Evolutionary conservation across 2,329 filamentous ascomycete species (phyloP), one percentile per base, ranked within the genome.

Genomic region (Cladosporium sp.): DNA sequence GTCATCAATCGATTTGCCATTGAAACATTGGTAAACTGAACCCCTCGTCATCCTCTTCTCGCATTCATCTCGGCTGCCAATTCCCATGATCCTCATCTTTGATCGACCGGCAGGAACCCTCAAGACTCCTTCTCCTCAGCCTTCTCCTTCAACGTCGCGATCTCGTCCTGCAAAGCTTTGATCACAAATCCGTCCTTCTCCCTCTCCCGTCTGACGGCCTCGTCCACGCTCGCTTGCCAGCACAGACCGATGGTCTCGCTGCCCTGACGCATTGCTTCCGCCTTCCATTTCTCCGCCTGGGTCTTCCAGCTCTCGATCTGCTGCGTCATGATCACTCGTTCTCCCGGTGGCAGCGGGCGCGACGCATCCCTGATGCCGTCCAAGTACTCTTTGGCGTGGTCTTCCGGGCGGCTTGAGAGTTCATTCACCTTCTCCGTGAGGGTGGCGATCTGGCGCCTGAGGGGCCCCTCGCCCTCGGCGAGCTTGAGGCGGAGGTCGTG

Each of bases 201-300:
- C 13, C 59, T 45, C 40, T 64, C 58, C 7, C 53, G 41, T 15
- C 57, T 39, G 7, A 64, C 55, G 41, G 59, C 58, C 39, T 59
- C 53, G 34, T 61, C 57, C 3, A 64, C 51, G 13, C 53, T 54
- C 7, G 50, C 56, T 36, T 57, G 54, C 53, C 56, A 61, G n/a
- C 43, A 45, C 20, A 30, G 27, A 24, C 39, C 56, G 24, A 60
- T 45, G 7, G 53, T 47, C 27, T 55, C 52, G 34, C 27, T 51
- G 2, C 52, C 58, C 7, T 37, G 12, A 3, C 55, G 38, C 54
- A 58, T 47, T 4, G 58, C 57, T 49, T 58, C 53, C 15, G n/a
- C 18, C 30, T 47, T 55, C 54, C 53, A 60, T 34, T 53, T 58
- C 40, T 54, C 36, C 6, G 54, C 52, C 30, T 61, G 56, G 5